Base-by-base conservation (phyloP, 257 asterid genomes). In the Plantago ovata region DNA sequence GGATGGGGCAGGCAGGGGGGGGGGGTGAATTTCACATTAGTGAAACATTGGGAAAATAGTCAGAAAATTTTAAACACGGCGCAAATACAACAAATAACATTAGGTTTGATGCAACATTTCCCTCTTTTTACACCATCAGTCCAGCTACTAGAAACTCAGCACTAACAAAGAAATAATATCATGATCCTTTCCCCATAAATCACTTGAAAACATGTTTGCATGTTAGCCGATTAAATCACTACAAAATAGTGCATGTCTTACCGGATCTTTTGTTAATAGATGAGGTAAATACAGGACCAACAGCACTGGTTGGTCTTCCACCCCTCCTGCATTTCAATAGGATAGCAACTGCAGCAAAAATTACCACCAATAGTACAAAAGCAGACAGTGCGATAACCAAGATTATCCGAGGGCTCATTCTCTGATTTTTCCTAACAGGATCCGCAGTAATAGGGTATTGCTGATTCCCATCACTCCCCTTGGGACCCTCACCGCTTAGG, bases 211-310 rank as follows among this genome's bases (percentile, higher is more conserved):
- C 36, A 3, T 28, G 36, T 28, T 24, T 24, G 32, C 32, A 24
- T 28, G 36, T 28, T 24, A 2, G 32, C 32, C 2, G 32, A 24
- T 24, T 28, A 28, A 28, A 28, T 0, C 4, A 28, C 36, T 28
- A 28, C 36, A 28, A 3, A 28, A 28, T 6, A 28, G 4, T 48
- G 3, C 56, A 20, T 12, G 28, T 20, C 65, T 58, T 66, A 86
- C 99, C 97, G 60, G 80, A 76, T 89, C 85, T 82, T 84, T 93
- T 92, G 81, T 92, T 77, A 42, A 74, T 64, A 42, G 95, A 78
- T 19, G 82, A 69, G 53, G 85, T 60, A 63, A 79, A 68, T 47
- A 75, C 89, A 20, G 99, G 96, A 52, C 95, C 97, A 62, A 82
- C 87, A 58, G 94, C 84, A 75, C 69, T 89, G 65, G 97, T 76